These are phyloP conservation scores for Laburnicola sp. DNA, from an alignment of 2,329 filamentous ascomycete genomes.

Conservation along the genomic window DNA sequence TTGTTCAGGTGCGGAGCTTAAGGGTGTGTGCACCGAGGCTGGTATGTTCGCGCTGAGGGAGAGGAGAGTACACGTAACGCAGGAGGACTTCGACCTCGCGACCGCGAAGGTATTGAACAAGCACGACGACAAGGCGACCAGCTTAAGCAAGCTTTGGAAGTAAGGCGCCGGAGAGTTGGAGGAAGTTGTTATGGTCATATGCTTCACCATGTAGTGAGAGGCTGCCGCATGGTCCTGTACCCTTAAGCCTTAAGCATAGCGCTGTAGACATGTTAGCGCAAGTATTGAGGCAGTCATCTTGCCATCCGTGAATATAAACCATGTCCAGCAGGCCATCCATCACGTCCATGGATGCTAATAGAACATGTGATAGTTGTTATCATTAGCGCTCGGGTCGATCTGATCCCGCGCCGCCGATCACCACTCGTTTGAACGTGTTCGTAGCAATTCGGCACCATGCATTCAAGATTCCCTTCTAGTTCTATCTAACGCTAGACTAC, in stretches of 20 bases:
- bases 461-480: too few relatives aligned
- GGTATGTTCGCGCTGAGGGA: constrained; percentile 98
- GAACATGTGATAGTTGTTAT: too few relatives aligned
- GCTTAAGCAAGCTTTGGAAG: constrained; percentile 85
- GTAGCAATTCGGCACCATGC: too few relatives aligned
- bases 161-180: constrained; percentile 42
- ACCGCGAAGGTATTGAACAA: constrained; percentile 99
- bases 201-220: neutral
- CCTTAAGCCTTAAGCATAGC: constrained; percentile 5
- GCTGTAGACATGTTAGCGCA: constrained; percentile 1
- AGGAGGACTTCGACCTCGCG: constrained; percentile 97
- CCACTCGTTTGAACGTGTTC: too few relatives aligned
- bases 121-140: constrained; percentile 97
- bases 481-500: too few relatives aligned
- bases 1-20: constrained; percentile 94
- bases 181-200: neutral
- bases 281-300: neutral
- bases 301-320: too few relatives aligned
- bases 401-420: too few relatives aligned
- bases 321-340: too few relatives aligned
- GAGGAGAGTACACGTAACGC: constrained; percentile 94
- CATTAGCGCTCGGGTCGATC: too few relatives aligned
- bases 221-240: constrained; percentile 1
- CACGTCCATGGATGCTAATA: too few relatives aligned
- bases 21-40: constrained; percentile 97